phyloP scores from a whole-genome alignment of 805 yeast species.

The Grigorovia transvaalensis region DNA sequence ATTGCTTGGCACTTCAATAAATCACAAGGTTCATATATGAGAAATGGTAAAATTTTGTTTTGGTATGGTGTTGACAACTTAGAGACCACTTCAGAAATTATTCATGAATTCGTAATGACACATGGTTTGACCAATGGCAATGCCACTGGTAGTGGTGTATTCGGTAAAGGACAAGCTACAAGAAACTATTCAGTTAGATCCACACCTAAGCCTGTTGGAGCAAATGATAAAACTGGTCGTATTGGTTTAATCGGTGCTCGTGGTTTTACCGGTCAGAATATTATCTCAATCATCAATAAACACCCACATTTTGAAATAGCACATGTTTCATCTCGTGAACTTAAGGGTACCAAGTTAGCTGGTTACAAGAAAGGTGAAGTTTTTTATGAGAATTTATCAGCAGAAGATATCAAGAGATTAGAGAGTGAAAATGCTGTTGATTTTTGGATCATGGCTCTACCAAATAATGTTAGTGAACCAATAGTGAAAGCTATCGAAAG shows the following conservation, averaged over 20 bases:
- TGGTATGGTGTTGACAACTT: slow-evolving; percentile 84
- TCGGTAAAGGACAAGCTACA: slow-evolving; percentile 37
- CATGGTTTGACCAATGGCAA: slow-evolving; percentile 25
- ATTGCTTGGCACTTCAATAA: slow-evolving; percentile 84
- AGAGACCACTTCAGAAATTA: slow-evolving; percentile 49
- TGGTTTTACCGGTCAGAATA: slow-evolving; percentile 93
- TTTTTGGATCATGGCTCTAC: slow-evolving; percentile 98
- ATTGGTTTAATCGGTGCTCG: slow-evolving; percentile 97
- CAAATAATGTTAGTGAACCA: slow-evolving; percentile 92
- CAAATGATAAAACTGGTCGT: slow-evolving; percentile 50
- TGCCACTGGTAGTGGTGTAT: slow-evolving; percentile 32
- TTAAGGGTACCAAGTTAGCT: slow-evolving; percentile 73
- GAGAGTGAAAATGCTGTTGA: slow-evolving; percentile 76
- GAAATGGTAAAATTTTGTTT: slow-evolving; percentile 80
- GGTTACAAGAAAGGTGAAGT: slow-evolving; percentile 80
- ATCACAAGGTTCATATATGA: slow-evolving; percentile 88
- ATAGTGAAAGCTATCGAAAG: slow-evolving; percentile 72
- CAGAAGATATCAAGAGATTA: slow-evolving; percentile 71
- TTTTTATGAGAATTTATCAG: slow-evolving; percentile 73
- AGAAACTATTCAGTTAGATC: slow-evolving; percentile 43
- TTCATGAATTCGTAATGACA: slow-evolving; percentile 40
- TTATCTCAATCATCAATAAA: slow-evolving; percentile 72
- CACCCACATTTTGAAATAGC: slow-evolving; percentile 84
- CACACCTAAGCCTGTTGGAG: slow-evolving; percentile 56
- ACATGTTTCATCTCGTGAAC: slow-evolving; percentile 93